phyloP scores from a whole-genome alignment of 2,329 filamentous ascomycete genomes.

The Coniosporium tulheliwenetii region DNA sequence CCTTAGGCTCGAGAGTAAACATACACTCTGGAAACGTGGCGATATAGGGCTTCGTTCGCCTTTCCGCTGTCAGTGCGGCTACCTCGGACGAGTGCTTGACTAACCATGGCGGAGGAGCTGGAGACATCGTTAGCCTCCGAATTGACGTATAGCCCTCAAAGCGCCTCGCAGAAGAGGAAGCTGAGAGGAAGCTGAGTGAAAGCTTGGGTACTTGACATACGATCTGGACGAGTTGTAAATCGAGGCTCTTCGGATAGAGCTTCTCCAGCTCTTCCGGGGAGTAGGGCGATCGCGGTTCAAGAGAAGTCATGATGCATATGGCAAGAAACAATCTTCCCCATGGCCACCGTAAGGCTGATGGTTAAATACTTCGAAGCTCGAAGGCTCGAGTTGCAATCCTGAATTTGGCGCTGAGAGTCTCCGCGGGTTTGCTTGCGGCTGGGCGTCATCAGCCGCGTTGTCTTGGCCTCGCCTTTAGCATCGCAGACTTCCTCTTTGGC shows the following conservation, averaged over 20 bases:
- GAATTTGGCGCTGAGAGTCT: no score
- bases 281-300: conserved; percentile 62
- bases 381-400: no score
- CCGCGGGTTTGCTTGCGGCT: no score
- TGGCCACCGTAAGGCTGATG: no score
- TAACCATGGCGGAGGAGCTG: conserved; percentile 24
- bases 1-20: conserved; percentile 26
- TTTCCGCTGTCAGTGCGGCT: conserved; percentile 10
- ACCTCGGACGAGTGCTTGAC: background rate
- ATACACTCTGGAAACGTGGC: conserved; percentile 72
- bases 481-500: no score
- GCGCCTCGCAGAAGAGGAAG: no score
- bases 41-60: conserved; percentile 70
- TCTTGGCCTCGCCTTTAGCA: no score
- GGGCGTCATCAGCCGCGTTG: no score
- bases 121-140: no score
- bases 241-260: conserved; percentile 66
- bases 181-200: no score
- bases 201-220: conserved; percentile 9
- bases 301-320: conserved; percentile 52
- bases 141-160: no score
- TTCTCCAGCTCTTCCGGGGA: conserved; percentile 60
- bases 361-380: no score
- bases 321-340: background rate
- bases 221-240: conserved; percentile 82